Evolutionary conservation across 306 rosid species (phyloP), one percentile per base, ranked within the genome.

Genomic region (Vigna angularis): DNA sequence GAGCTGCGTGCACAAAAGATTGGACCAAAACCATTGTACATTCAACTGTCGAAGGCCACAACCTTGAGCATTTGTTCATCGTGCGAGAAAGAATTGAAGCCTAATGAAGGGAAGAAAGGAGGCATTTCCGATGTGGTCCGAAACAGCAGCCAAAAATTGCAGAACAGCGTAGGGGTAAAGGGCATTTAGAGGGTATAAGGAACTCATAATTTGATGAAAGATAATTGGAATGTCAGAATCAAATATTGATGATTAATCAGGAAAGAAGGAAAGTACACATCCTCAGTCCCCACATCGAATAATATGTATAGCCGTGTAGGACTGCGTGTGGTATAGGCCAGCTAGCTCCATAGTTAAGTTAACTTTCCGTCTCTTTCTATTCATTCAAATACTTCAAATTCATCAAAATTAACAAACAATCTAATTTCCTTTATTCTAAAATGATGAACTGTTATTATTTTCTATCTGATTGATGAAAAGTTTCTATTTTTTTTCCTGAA

Each of bases 1-100:
- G 96, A 88, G 58, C 80, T 94, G n/a, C 85, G 91, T 52, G 85
- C 89, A 4, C 34, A 76, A 6, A 88, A 85, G 82, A 49, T 70
- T 66, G 94, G 67, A 66, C 11, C 79, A 57, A 49, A 87, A 14
- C 75, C 84, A 26, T 32, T 79, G 5, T 73, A 52, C 51, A 70
- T 59, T 73, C 89, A 72, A 51, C 73, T 74, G 24, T 86, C 84
- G 0, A 89, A 81, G 73, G 80, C 82, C 20, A 45, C 89, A 16
- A 80, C 59, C 49, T 85, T 78, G 53, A 81, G 68, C 45, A 30
- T 77, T 1, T 86, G 89, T 68, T 83, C 89, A 24, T 84, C 88
- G 0, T 89, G 93, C 38, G 76, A 78, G 78, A 76, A 73, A 74
- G 50, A n/a, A 12, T 17, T 75, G 52, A 85, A 77, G 56, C 47